A percentile compares a stretch with the other conserved stretches of the same genome.
These are phyloP conservation scores for Astrothelium macrocarpum DNA, from an alignment of 495 filamentous ascomycete species.

Conservation along the genomic window DNA sequence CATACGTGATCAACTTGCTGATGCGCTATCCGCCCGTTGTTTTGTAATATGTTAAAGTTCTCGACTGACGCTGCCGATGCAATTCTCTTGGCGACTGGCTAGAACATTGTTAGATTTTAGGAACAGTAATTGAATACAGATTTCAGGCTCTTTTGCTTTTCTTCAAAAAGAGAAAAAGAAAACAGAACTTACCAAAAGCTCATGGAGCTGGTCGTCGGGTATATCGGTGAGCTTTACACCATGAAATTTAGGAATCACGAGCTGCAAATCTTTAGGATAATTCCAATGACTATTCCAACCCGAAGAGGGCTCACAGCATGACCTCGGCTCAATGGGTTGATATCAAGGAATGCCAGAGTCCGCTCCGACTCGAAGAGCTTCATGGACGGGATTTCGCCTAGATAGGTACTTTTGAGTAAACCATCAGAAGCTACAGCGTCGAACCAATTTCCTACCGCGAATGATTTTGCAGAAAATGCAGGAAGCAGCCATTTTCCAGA, in stretches of 20 bases:
- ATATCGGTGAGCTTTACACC: slow-evolving; percentile 88
- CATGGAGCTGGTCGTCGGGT: slow-evolving; percentile 75
- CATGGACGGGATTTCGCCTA: slow-evolving; percentile 89
- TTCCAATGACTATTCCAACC: background rate
- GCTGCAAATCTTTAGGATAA: slow-evolving; percentile 40
- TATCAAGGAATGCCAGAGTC: slow-evolving; percentile 93
- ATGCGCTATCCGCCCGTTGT: slow-evolving; percentile 90
- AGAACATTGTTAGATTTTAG: slow-evolving; percentile 3
- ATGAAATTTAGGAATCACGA: slow-evolving; percentile 94
- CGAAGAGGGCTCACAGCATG: slow-evolving; percentile 39
- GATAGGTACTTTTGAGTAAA: slow-evolving; percentile 1
- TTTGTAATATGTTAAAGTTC: slow-evolving; percentile 92
- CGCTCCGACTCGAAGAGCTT: slow-evolving; percentile 91
- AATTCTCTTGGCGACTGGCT: slow-evolving; percentile 84
- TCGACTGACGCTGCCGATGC: slow-evolving; percentile 62
- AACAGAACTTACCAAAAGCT: slow-evolving; percentile 59
- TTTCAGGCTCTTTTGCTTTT: background rate
- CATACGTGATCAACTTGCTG: slow-evolving; percentile 87
- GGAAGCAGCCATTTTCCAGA: slow-evolving; percentile 39
- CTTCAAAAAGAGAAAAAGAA: background rate
- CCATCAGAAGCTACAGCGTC: background rate
- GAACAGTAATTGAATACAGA: too few species aligned
- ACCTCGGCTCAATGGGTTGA: slow-evolving; percentile 73
- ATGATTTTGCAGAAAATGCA: slow-evolving; percentile 99
- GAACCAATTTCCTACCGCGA: slow-evolving; percentile 52